Evolutionary conservation across 2,329 filamentous ascomycete genomes (phyloP).

Genomic region (Xylaria sp.): DNA sequence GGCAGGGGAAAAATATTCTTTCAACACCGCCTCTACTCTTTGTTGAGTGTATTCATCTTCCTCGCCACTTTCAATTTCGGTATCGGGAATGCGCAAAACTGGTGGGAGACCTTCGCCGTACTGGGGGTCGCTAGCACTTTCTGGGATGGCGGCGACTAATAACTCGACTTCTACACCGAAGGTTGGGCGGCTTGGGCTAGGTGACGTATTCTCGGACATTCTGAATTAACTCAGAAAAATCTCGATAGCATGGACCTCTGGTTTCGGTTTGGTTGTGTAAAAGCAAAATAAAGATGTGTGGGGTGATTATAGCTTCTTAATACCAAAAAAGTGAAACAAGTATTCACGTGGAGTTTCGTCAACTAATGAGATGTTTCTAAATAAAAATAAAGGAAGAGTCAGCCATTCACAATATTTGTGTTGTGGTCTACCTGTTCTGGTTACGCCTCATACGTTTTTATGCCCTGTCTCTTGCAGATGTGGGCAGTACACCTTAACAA

Average conservation of each 20-base stretch:
- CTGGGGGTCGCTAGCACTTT: neutral
- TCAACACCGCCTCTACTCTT: neutral
- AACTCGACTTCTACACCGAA: conserved; percentile 19
- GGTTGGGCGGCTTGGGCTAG: neutral
- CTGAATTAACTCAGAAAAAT: neutral
- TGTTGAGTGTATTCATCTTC: neutral
- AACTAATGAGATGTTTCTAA: no score
- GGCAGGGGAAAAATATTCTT: neutral
- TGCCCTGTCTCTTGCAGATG: no score
- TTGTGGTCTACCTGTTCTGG: no score
- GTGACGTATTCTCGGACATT: neutral
- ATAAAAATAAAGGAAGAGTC: neutral
- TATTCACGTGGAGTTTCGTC: no score
- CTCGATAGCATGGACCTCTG: neutral
- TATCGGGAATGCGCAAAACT: neutral
- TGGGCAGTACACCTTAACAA: no score
- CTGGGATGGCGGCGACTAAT: neutral
- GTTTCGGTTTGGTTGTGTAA: no score
- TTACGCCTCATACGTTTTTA: no score
- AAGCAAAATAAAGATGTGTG: neutral
- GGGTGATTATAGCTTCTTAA: neutral
- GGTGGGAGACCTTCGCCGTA: neutral
- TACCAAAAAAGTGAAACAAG: neutral
- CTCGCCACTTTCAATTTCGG: neutral
- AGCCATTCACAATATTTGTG: no score